Percentiles rank a stretch among this genome's conserved stretches.
phyloP scores from a whole-genome alignment of 768 basidiomycete species.

The Chalciporus piperatus region DNA sequence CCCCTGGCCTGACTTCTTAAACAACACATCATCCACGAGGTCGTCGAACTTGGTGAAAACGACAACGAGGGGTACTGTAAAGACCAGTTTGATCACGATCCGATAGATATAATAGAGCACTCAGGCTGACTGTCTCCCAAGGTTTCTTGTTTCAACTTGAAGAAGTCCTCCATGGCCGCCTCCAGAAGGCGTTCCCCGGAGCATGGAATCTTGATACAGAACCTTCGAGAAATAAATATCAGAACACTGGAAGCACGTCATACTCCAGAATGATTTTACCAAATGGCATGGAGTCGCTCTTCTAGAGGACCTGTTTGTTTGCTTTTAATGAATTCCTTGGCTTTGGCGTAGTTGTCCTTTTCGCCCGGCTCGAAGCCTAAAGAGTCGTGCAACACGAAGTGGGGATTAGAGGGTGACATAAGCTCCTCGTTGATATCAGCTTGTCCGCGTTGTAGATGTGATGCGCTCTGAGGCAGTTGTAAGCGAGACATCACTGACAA shows the following conservation, averaged over 20 bases:
- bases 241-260: not conserved
- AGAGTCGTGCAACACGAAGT: slow-evolving; percentile 6
- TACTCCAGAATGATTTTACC: not conserved
- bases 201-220: not conserved
- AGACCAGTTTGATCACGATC: not conserved
- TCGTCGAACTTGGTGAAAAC: slow-evolving; percentile 10
- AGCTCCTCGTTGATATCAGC: not conserved
- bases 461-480: no score
- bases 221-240: not conserved
- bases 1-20: not conserved
- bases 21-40: not conserved
- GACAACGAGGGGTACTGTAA: slow-evolving; percentile 3
- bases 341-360: not conserved
- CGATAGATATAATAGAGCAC: not conserved
- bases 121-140: slow-evolving; percentile 9
- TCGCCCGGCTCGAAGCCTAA: slow-evolving; percentile 7
- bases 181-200: not conserved
- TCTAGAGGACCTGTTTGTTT: not conserved
- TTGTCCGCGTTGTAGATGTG: not conserved
- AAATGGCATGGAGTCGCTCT: slow-evolving; percentile 6
- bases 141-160: not conserved
- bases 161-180: not conserved
- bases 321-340: not conserved
- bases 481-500: no score
- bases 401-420: not conserved